A percentile compares a stretch with the other conserved stretches of the same genome.
phyloP scores from a whole-genome alignment of 257 asterid genomes.

The Solanum megistacrolobum region DNA sequence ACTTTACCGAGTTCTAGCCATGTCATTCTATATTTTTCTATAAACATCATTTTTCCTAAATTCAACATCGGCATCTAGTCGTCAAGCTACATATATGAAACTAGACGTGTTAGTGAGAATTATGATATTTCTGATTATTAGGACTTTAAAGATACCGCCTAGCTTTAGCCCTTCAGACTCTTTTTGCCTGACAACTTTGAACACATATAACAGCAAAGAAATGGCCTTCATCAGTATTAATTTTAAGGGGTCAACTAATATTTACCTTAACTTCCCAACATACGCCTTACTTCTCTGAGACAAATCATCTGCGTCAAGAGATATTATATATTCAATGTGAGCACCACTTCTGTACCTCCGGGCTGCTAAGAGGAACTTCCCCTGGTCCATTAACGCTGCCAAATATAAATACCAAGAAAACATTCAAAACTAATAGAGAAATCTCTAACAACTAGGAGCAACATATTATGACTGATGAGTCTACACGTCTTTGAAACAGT shows the following conservation, averaged over 20 bases:
- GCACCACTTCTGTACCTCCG: conserved; percentile 71
- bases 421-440: not conserved
- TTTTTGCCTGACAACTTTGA: not conserved
- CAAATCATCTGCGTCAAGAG: conserved; percentile 71
- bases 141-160: not conserved
- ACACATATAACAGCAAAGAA: not conserved
- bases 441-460: not conserved
- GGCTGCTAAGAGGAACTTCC: conserved; percentile 93
- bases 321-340: conserved; percentile 68
- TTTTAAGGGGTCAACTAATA: not conserved
- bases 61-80: not conserved
- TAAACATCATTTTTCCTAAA: not conserved
- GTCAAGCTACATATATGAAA: not conserved
- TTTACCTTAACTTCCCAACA: conserved; percentile 88
- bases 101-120: not conserved
- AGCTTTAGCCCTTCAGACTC: not conserved
- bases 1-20: not conserved
- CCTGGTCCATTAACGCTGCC: conserved; percentile 71
- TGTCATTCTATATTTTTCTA: not conserved
- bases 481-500: not conserved
- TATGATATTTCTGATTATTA: not conserved
- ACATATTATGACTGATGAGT: not conserved
- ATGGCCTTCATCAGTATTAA: not conserved
- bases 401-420: not conserved
- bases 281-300: conserved; percentile 91